phyloP scores from a whole-genome alignment of 495 filamentous ascomycete species.

The Tuber indicum region DNA sequence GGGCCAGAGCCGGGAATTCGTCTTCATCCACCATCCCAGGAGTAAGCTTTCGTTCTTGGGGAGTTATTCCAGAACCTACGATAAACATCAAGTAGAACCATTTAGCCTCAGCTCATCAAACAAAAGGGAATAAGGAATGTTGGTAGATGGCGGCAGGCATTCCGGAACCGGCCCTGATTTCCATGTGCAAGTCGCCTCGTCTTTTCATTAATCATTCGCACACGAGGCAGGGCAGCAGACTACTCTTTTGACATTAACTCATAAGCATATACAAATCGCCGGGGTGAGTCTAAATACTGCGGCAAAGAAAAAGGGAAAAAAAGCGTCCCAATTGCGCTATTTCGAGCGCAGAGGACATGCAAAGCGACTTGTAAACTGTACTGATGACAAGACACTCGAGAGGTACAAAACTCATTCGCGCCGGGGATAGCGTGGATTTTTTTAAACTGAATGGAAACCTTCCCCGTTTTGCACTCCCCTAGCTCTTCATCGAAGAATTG shows the following conservation, averaged over 20 bases:
- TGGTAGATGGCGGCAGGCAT: neutral
- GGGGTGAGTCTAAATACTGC: constrained; percentile 5
- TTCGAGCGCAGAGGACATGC: neutral
- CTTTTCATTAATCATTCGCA: constrained; percentile 5
- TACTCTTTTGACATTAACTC: constrained; percentile 4
- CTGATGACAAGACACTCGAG: neutral
- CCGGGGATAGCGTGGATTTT: neutral
- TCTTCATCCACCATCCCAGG: constrained; percentile 47
- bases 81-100: constrained; percentile 2
- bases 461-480: neutral
- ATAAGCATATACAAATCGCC: neutral
- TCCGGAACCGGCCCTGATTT: neutral
- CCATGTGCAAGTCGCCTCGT: neutral
- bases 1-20: constrained; percentile 54
- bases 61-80: neutral
- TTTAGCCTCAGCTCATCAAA: constrained; percentile 5
- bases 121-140: neutral
- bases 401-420: neutral
- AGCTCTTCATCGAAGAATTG: neutral
- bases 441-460: neutral
- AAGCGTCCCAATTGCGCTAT: neutral
- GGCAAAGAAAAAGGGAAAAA: neutral
- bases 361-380: neutral
- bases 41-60: constrained; percentile 27
- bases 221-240: constrained; percentile 4